Conservation (phyloP, 2,329 filamentous ascomycete genomes). For the Leptographium flavum region DNA sequence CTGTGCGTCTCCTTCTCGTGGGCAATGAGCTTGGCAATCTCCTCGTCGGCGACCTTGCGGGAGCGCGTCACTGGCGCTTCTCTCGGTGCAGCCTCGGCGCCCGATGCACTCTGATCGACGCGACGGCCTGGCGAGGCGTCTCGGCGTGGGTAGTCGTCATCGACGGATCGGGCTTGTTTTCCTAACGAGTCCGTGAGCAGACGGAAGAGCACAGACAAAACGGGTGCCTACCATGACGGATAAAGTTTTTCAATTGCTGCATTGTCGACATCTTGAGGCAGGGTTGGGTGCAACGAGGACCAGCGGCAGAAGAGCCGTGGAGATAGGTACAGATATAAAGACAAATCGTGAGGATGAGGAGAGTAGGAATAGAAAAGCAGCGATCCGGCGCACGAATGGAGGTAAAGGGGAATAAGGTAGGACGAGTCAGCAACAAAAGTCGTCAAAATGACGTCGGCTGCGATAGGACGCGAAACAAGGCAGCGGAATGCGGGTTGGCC, state of each 20-base stretch:
- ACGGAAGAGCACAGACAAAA: background rate
- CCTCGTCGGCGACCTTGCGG: constrained; percentile 43
- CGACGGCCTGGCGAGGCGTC: no score
- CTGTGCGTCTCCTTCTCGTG: constrained; percentile 79
- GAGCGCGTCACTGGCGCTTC: constrained; percentile 14
- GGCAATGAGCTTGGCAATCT: constrained; percentile 73
- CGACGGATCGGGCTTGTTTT: constrained; percentile 71
- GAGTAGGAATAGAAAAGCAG: no score
- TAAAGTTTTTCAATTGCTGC: constrained; percentile 96
- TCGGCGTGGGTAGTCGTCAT: no score
- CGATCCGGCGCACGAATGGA: no score
- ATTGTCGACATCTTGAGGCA: constrained; percentile 49
- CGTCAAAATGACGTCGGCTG: no score
- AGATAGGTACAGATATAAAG: background rate
- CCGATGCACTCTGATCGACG: no score
- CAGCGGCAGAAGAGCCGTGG: no score
- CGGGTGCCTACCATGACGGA: constrained; percentile 57
- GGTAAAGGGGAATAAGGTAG: no score
- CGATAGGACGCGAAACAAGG: no score
- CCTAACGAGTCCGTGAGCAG: constrained; percentile 27
- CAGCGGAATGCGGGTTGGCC: no score
- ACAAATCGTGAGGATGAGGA: background rate
- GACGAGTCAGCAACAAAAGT: no score
- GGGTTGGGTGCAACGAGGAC: no score
- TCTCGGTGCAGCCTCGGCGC: constrained; percentile 32